Evolutionary conservation across 768 basidiomycete species (phyloP).

Genomic region (Pleurotus djamor): DNA sequence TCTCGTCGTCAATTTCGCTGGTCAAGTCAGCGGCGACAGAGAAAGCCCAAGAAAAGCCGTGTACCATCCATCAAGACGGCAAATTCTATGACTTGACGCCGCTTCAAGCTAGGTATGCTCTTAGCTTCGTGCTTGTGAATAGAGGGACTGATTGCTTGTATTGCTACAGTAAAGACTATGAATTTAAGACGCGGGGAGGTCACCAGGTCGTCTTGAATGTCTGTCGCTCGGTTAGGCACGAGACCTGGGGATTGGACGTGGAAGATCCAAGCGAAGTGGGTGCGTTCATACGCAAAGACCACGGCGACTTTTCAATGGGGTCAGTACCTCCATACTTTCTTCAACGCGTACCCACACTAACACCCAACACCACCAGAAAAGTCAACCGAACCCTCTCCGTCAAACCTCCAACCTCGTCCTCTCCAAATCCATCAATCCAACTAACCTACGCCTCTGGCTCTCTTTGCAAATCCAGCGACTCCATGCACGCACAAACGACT

Average conservation of each 20-base stretch:
- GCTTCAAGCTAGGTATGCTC: constrained; percentile 52
- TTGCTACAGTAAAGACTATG: constrained; percentile 59
- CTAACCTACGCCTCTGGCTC: constrained; percentile 57
- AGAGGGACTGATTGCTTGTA: constrained; percentile 9
- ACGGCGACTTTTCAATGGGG: constrained; percentile 76
- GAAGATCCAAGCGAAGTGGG: constrained; percentile 53
- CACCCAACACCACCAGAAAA: constrained; percentile 11
- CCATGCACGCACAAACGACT: constrained; percentile 57
- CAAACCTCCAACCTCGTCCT: constrained; percentile 36
- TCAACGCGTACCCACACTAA: not conserved
- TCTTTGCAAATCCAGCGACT: constrained; percentile 39
- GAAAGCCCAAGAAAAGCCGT: constrained; percentile 20
- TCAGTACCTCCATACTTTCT: constrained; percentile 21
- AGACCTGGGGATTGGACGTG: constrained; percentile 58
- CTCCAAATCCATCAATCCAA: constrained; percentile 25
- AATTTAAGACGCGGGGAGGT: constrained; percentile 45
- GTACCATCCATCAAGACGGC: constrained; percentile 53
- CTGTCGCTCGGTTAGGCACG: constrained; percentile 54
- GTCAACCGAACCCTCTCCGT: constrained; percentile 65
- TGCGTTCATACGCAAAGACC: constrained; percentile 58
- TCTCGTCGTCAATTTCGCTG: too few species aligned
- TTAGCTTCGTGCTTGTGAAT: constrained; percentile 1
- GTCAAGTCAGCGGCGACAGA: not conserved
- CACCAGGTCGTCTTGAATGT: constrained; percentile 57
- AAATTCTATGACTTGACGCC: constrained; percentile 68